Base-by-base conservation (phyloP, 2,329 filamentous ascomycete genomes). In the Hymenotorrendiella dingleyae region DNA sequence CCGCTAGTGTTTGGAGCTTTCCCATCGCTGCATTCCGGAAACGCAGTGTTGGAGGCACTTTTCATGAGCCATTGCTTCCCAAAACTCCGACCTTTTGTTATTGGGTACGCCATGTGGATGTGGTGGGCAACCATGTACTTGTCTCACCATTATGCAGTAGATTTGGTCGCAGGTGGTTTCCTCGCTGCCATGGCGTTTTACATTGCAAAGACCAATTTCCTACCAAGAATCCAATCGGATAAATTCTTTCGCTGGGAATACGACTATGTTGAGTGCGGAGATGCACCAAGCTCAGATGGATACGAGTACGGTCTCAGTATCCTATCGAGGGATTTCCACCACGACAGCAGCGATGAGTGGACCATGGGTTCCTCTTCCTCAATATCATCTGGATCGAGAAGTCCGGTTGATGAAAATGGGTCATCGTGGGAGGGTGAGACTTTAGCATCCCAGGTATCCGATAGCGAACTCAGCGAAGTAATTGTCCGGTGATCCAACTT, bases 111-210 rank as follows among this genome's bases (percentile, higher is more conserved):
- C 33, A 76, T 85, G 61, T 96, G 91, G 91, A 82, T 96, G 58
- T 96, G 89, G 86, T 97, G 91, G 89, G 86, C 90, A 10, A 97
- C 91, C 54, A 95, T 97, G 88, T 96, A 97, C 62, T 78, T 97
- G 40, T 94, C 87, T 59, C 91, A 97, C 67, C 91, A 97, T 69
- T 97, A 97, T 62, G 91, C 90, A 23, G 85, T 97, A 29, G 91
- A 97, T 64, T 73, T 97, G 38, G 87, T 96, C 20, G 87, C 78
- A 26, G 91, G 91, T 54, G 88, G 84, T 62, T 71, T 95, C 47
- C 72, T 88, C 46, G 84, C 88, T 19, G 82, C 82, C 10, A 71
- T 84, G 38, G 80, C 84, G 45, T 97, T 87, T 72, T 94, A 91
- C 67, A 78, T 88, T 48, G 79, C 85, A 43, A 86, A 86, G 60